Percentiles rank a stretch among this genome's conserved stretches.
Conservation (phyloP, 1,284 basidiomycete genomes). For the Peniophora sp. region DNA sequence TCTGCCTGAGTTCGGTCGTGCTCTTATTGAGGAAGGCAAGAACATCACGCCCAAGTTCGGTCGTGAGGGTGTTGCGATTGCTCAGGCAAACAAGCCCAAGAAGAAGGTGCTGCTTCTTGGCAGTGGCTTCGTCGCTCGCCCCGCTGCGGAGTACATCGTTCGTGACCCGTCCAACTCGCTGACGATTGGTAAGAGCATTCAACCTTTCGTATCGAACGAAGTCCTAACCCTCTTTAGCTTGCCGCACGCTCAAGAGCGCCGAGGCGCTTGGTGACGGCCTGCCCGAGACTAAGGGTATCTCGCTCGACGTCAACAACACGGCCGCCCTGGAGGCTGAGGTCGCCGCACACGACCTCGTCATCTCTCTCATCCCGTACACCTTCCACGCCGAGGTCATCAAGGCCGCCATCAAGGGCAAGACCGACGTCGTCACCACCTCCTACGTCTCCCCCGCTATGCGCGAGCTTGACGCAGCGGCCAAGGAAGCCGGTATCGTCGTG, state of each 20-base stretch:
- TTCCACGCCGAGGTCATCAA: conserved; percentile 90
- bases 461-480: conserved; percentile 78
- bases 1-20: conserved; percentile 87
- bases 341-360: conserved; percentile 86
- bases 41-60: conserved; percentile 68
- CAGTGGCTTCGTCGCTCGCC: conserved; percentile 91
- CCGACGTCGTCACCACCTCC: conserved; percentile 93
- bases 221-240: conserved; percentile 42
- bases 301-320: conserved; percentile 78
- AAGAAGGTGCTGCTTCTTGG: conserved; percentile 89
- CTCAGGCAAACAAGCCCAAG: conserved; percentile 26
- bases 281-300: conserved; percentile 63
- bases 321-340: conserved; percentile 75
- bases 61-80: conserved; percentile 30
- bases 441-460: conserved; percentile 91
- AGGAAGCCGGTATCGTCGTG: conserved; percentile 88
- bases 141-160: conserved; percentile 90
- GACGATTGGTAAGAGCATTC: conserved; percentile 57
- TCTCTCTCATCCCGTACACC: conserved; percentile 96
- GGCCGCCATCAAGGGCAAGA: conserved; percentile 92
- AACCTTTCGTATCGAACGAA: not conserved
- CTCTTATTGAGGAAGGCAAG: conserved; percentile 65
- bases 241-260: conserved; percentile 77
- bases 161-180: conserved; percentile 79
- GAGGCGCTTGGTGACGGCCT: conserved; percentile 65